Percentiles rank a stretch among this genome's conserved stretches.
These are phyloP conservation scores for Aspergillus novoparasiticus DNA, from an alignment of 2,329 filamentous ascomycete species.

Conservation along the genomic window DNA sequence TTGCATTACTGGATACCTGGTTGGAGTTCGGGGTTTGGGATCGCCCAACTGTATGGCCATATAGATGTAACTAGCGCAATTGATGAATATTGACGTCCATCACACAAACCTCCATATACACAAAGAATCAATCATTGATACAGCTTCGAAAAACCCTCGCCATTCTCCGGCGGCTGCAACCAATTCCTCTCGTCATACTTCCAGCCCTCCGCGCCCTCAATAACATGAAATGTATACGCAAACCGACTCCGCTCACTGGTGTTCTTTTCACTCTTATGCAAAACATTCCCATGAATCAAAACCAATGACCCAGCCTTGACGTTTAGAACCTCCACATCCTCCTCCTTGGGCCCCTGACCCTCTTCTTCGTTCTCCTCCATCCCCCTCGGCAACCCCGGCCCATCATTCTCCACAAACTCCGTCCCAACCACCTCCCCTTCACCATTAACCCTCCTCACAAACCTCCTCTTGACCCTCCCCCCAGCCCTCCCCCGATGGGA, in stretches of 20 bases:
- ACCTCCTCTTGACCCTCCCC: conserved; percentile 69
- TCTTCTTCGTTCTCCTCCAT: conserved; percentile 47
- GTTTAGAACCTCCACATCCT: conserved; percentile 74
- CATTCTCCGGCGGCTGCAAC: conserved; percentile 80
- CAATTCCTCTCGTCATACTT: conserved; percentile 86
- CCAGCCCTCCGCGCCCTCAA: conserved; percentile 71
- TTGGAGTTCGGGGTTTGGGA: conserved; percentile 21
- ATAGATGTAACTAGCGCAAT: conserved; percentile 8
- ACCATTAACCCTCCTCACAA: conserved; percentile 60
- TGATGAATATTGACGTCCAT: conserved; percentile 11
- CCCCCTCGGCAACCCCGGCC: conserved; percentile 63
- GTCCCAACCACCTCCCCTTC: conserved; percentile 50
- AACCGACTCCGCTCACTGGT: conserved; percentile 81
- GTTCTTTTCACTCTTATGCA: conserved; percentile 97
- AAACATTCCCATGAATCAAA: conserved; percentile 89
- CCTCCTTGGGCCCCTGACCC: conserved; percentile 33
- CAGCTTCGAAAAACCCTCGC: conserved; percentile 76
- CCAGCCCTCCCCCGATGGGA: conserved; percentile 62
- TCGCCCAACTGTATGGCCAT: conserved; percentile 4
- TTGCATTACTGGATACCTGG: conserved; percentile 23
- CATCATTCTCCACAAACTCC: conserved; percentile 71
- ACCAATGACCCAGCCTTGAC: conserved; percentile 90
- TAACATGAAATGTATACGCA: conserved; percentile 97
- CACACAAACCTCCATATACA: not conserved
- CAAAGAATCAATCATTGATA: conserved; percentile 27